phyloP scores from a whole-genome alignment of 768 basidiomycete genomes.

The Boletus sp. region DNA sequence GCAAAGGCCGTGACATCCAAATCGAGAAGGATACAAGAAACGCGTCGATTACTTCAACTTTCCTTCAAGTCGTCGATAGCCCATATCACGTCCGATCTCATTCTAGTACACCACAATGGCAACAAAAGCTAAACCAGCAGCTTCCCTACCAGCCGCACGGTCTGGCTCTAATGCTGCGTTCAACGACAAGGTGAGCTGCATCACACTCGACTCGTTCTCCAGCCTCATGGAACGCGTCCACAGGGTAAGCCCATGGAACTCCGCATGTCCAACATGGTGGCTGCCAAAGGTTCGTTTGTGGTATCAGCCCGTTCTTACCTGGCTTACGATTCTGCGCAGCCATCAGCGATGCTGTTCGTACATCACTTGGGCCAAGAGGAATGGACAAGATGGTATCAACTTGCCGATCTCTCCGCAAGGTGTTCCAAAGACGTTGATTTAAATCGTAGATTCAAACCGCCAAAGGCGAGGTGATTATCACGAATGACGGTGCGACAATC shows the following conservation, averaged over 20 bases:
- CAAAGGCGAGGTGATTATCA: slow-evolving; percentile 96
- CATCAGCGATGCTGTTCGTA: slow-evolving; percentile 96
- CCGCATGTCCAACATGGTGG: slow-evolving; percentile 94
- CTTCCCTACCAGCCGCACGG: slow-evolving; percentile 23
- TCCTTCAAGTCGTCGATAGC: slow-evolving; percentile 8
- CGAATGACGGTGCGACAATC: slow-evolving; percentile 98
- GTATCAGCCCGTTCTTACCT: neutral
- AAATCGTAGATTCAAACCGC: slow-evolving; percentile 82
- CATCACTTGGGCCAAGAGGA: slow-evolving; percentile 92
- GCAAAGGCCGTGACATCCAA: slow-evolving; percentile 30
- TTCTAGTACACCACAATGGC: slow-evolving; percentile 25
- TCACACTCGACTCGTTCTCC: neutral
- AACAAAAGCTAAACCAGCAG: slow-evolving; percentile 22
- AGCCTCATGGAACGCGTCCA: slow-evolving; percentile 28
- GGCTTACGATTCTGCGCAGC: slow-evolving; percentile 45
- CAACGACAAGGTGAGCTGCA: slow-evolving; percentile 70
- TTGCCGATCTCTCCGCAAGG: slow-evolving; percentile 11
- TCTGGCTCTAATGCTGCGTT: slow-evolving; percentile 74
- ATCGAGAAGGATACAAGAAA: slow-evolving; percentile 20
- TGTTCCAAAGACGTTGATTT: slow-evolving; percentile 10
- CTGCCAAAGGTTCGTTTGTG: slow-evolving; percentile 77
- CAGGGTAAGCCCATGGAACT: slow-evolving; percentile 99
- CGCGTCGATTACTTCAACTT: slow-evolving; percentile 25
- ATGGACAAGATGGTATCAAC: slow-evolving; percentile 97
- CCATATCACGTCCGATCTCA: slow-evolving; percentile 11